Evolutionary conservation across 1,284 basidiomycete species (phyloP).

Genomic region (Earliella scabrosa): DNA sequence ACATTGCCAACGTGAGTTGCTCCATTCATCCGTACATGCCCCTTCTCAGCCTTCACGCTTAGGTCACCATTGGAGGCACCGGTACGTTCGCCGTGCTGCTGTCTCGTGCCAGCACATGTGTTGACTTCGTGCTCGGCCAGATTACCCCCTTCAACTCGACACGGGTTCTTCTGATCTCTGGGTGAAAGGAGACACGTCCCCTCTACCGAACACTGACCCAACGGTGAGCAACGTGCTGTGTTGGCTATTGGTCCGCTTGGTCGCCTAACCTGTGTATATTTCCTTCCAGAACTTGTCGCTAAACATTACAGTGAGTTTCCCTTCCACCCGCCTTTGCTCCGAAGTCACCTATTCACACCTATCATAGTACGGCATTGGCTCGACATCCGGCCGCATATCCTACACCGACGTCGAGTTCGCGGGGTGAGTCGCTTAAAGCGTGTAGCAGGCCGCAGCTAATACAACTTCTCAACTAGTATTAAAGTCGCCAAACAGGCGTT

Average conservation of each 20-base stretch:
- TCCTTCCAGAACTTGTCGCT: slow-evolving; percentile 44
- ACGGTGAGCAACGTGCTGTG: slow-evolving; percentile 50
- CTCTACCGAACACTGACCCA: slow-evolving; percentile 54
- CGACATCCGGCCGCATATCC: slow-evolving; percentile 66
- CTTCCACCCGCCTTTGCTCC: not conserved
- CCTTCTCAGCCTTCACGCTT: not conserved
- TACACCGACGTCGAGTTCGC: slow-evolving; percentile 69
- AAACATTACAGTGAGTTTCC: slow-evolving; percentile 66
- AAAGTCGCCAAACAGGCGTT: slow-evolving; percentile 67
- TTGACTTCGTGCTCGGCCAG: slow-evolving; percentile 36
- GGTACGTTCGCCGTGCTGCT: slow-evolving; percentile 44
- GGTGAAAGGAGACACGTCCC: slow-evolving; percentile 55
- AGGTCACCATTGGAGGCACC: slow-evolving; percentile 67
- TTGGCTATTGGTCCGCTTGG: not conserved
- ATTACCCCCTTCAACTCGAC: slow-evolving; percentile 74
- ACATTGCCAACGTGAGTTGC: slow-evolving; percentile 68
- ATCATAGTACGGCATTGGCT: slow-evolving; percentile 78
- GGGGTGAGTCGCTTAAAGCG: slow-evolving; percentile 48
- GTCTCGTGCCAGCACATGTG: not conserved
- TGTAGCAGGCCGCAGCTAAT: not conserved
- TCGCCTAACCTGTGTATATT: not conserved
- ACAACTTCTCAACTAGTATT: slow-evolving; percentile 47
- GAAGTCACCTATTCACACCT: not conserved
- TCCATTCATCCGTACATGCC: not conserved
- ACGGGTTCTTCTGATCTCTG: slow-evolving; percentile 86